Percentiles rank a stretch among this genome's conserved stretches.
Evolutionary conservation across 208 protist genomes (phyloP).

Genomic region (Crithidia bombi): DNA sequence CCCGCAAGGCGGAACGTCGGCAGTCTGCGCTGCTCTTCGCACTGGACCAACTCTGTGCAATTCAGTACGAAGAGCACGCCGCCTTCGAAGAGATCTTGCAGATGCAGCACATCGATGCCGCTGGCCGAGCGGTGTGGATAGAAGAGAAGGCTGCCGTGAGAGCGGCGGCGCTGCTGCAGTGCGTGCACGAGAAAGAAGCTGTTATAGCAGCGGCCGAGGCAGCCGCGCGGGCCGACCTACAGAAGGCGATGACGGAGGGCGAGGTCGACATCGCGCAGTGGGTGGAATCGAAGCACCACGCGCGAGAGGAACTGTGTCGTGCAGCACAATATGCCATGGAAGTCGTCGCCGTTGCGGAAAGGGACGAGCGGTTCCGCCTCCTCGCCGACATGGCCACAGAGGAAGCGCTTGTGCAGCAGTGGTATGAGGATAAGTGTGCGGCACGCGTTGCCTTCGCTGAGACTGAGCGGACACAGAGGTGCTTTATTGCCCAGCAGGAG

Average conservation of each 20-base stretch:
- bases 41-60: constrained; percentile 33
- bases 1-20: constrained; percentile 5
- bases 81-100: constrained; percentile 34
- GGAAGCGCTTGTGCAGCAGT: constrained; percentile 49
- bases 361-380: constrained; percentile 51
- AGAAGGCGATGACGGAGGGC: constrained; percentile 18
- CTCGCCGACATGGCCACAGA: constrained; percentile 49
- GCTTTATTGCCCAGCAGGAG: constrained; percentile 45
- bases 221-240: constrained; percentile 26
- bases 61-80: constrained; percentile 44
- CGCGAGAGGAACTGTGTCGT: constrained; percentile 32
- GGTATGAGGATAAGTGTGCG: constrained; percentile 32
- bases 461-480: constrained; percentile 39
- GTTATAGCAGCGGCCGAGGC: constrained; percentile 38
- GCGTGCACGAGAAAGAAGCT: constrained; percentile 11
- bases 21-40: constrained; percentile 35
- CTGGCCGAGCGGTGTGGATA: constrained; percentile 44
- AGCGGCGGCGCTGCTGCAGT: constrained; percentile 23
- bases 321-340: constrained; percentile 22
- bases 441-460: constrained; percentile 30
- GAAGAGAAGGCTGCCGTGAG: constrained; percentile 36
- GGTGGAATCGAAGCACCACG: constrained; percentile 32
- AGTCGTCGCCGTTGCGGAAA: constrained; percentile 45
- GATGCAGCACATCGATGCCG: constrained; percentile 37
- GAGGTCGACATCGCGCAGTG: constrained; percentile 37